Percentiles rank a stretch among this genome's conserved stretches.
Conservation (phyloP, 495 filamentous ascomycete genomes). For the Hypoxylon cercidicola region DNA sequence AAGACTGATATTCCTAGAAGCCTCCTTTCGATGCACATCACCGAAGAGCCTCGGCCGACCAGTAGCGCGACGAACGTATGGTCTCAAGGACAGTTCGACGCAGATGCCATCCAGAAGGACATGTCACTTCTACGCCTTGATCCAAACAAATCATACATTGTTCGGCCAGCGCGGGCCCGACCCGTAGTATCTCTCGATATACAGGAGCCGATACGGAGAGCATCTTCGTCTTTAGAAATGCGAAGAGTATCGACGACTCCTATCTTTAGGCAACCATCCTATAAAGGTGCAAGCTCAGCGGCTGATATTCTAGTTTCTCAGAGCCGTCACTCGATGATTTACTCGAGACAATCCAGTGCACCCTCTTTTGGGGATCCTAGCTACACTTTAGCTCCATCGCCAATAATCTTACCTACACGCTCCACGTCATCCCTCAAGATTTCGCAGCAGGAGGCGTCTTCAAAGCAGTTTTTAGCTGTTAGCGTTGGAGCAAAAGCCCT, state of each 20-base stretch:
- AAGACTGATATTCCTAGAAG: constrained; percentile 23
- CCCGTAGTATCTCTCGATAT: not conserved
- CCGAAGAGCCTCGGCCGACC: not conserved
- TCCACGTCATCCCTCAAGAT: constrained; percentile 42
- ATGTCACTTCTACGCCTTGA: not conserved
- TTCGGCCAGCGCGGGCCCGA: constrained; percentile 1
- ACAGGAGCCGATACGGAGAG: constrained; percentile 32
- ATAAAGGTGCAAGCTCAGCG: constrained; percentile 21
- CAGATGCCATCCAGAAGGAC: constrained; percentile 12
- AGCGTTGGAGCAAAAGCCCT: constrained; percentile 47
- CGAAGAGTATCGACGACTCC: constrained; percentile 26
- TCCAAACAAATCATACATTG: constrained; percentile 10
- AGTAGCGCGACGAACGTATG: not conserved
- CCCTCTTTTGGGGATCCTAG: not conserved
- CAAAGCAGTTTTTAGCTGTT: constrained; percentile 45
- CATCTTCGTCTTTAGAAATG: constrained; percentile 43
- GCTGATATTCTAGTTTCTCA: constrained; percentile 26
- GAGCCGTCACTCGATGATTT: constrained; percentile 24
- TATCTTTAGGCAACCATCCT: constrained; percentile 14
- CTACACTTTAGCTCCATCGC: constrained; percentile 9
- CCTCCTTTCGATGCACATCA: constrained; percentile 8
- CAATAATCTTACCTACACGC: constrained; percentile 39
- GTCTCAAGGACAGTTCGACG: not conserved
- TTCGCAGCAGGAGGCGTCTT: constrained; percentile 38
- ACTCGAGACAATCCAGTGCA: constrained; percentile 14